phyloP scores from a whole-genome alignment of 2,329 filamentous ascomycete genomes.

The Beauveria medogensis region DNA sequence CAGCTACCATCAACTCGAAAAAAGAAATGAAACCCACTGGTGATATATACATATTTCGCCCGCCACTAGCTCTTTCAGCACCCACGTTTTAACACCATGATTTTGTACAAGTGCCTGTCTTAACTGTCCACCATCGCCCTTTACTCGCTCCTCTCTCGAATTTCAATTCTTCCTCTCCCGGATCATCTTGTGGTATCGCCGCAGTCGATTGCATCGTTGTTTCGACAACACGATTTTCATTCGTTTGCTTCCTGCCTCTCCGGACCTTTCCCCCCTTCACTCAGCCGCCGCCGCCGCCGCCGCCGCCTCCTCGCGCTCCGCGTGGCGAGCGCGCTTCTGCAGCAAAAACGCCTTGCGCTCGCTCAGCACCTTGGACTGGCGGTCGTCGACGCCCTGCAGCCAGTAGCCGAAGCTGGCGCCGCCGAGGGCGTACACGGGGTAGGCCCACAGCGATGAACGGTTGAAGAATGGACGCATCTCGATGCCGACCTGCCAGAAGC shows the following conservation, averaged over 20 bases:
- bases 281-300: conserved; percentile 14
- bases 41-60: conserved; percentile 9
- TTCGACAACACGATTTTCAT: not conserved
- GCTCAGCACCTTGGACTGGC: conserved; percentile 67
- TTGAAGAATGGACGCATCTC: conserved; percentile 96
- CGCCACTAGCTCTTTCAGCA: not conserved
- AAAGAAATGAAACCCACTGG: not conserved
- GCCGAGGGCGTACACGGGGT: conserved; percentile 78
- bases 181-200: not conserved
- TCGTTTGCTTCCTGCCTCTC: conserved; percentile 9
- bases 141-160: not conserved
- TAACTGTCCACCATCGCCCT: not conserved
- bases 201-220: too few relatives aligned
- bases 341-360: conserved; percentile 74
- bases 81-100: not conserved
- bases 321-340: conserved; percentile 76
- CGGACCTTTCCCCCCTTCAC: not conserved
- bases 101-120: conserved; percentile 6
- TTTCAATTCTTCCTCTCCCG: not conserved
- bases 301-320: conserved; percentile 29
- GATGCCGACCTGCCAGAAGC: conserved; percentile 95
- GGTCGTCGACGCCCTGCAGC: conserved; percentile 81
- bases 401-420: conserved; percentile 95
- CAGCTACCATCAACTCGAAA: not conserved
- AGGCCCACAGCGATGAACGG: conserved; percentile 76